These are phyloP conservation scores for Acorus gramineus DNA, from an alignment of 106 monocot species.

Conservation along the genomic window DNA sequence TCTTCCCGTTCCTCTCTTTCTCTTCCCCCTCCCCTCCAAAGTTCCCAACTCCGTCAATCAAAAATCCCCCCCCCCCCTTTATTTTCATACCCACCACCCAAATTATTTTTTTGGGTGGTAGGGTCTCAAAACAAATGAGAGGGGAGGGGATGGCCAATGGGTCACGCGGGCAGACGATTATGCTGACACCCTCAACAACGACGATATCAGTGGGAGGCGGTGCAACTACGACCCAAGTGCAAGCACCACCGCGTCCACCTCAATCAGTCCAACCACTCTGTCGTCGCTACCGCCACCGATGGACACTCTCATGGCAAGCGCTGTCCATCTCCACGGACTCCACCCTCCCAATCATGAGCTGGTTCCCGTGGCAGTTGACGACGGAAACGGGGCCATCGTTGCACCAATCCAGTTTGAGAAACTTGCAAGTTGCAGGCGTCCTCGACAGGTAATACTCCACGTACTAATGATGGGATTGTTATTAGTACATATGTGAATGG, in stretches of 20 bases:
- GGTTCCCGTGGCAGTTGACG: constrained; percentile 23
- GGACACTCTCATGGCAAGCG: constrained; percentile 17
- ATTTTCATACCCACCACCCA: too few relatives aligned
- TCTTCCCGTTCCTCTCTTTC: too few relatives aligned
- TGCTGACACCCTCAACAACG: constrained; percentile 62
- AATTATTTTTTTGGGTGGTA: constrained; percentile 21
- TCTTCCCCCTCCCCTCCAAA: too few relatives aligned
- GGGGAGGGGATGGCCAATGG: constrained; percentile 47
- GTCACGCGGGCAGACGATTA: constrained; percentile 50
- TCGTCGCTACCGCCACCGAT: not conserved
- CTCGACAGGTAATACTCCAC: too few relatives aligned
- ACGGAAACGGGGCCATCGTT: constrained; percentile 36
- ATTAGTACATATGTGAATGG: too few relatives aligned
- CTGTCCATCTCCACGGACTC: constrained; percentile 26
- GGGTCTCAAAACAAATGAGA: constrained; percentile 52
- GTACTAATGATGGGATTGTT: too few relatives aligned
- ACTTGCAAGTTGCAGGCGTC: constrained; percentile 82
- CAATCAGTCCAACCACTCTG: constrained; percentile 3
- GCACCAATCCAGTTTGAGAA: constrained; percentile 94
- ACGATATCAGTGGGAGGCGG: constrained; percentile 14
- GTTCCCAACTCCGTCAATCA: too few relatives aligned
- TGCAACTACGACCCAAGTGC: constrained; percentile 77
- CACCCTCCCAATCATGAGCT: constrained; percentile 54
- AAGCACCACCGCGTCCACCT: constrained; percentile 57
- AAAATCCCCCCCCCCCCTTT: too few relatives aligned